Evolutionary conservation across 2,329 filamentous ascomycete species (phyloP), one percentile per base, ranked within the genome.

Genomic region (Scopulariopsis brevicaulis): DNA sequence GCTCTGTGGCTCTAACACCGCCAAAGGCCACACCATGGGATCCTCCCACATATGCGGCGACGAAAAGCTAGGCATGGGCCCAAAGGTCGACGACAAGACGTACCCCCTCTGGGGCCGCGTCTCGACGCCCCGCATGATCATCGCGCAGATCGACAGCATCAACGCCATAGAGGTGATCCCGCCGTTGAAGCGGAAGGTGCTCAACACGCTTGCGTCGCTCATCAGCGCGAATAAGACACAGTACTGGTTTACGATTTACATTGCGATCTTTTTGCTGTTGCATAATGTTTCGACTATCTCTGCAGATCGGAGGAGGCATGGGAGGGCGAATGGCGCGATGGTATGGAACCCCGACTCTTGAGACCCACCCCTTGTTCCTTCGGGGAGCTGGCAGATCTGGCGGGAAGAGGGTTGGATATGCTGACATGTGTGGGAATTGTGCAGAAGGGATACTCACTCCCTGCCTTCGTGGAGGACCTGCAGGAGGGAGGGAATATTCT

Each of bases 401-500:
- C 53, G 59, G n/a, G 56, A 52, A 6, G 35, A 61, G 43, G 24
- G n/a, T 28, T 53, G 40, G 18, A 3, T 25, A 55, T 54, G 48
- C 56, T 58, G 28, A 58, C 50, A 12, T 18, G 20, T 35, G 34
- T n/a, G 20, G 18, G n/a, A n/a, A n/a, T n/a, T 51, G 46, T 35
- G n/a, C 12, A 73, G 69, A 59, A 60, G n/a, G 67, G 66, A 12
- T 74, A 75, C 58, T 67, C 74, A 1, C 68, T 77, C 8, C 68
- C 69, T 0, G 18, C 50, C 1, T 76, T 75, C 57, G 72, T 79
- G 18, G 69, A 74, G 40, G 65, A 71, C 6, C 66, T 79, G 1
- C 77, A 80, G 18, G 66, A 71, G 14, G 70, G 75, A 4, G 76
- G 73, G 32, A 77, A 74, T 55, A 73, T 73, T 56, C 66, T 80